Conservation (phyloP, 192 early-diverging fungal species). For the Coemansia sp. region DNA sequence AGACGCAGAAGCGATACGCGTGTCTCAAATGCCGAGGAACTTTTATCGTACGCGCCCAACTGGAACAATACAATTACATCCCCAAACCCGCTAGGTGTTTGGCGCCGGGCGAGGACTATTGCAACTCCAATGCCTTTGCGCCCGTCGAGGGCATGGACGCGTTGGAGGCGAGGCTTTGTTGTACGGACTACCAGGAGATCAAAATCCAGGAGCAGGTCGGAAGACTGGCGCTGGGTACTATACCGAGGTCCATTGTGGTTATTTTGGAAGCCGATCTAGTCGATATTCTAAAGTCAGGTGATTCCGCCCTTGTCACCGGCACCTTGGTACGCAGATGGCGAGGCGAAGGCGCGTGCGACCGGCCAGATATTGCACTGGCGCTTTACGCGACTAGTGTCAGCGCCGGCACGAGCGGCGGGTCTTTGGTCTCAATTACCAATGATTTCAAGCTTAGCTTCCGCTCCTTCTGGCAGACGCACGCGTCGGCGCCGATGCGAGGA, state of each 20-base stretch:
- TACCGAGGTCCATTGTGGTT: slow-evolving; percentile 62
- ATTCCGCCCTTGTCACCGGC: slow-evolving; percentile 64
- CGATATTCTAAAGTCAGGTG: slow-evolving; percentile 64
- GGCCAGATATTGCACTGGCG: slow-evolving; percentile 66
- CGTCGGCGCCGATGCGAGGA: slow-evolving; percentile 15
- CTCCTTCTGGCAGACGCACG: slow-evolving; percentile 60
- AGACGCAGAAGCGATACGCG: slow-evolving; percentile 57
- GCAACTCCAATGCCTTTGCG: slow-evolving; percentile 60
- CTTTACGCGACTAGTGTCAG: slow-evolving; percentile 65
- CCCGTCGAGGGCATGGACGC: slow-evolving; percentile 34
- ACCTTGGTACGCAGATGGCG: slow-evolving; percentile 65
- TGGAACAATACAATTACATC: slow-evolving; percentile 68
- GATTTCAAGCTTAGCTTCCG: slow-evolving; percentile 61
- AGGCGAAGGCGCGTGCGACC: slow-evolving; percentile 48
- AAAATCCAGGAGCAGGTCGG: slow-evolving; percentile 75
- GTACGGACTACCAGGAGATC: slow-evolving; percentile 80
- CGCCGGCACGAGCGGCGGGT: slow-evolving; percentile 53
- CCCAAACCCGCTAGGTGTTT: slow-evolving; percentile 59
- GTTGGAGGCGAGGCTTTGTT: slow-evolving; percentile 49
- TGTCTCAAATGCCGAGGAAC: slow-evolving; percentile 63
- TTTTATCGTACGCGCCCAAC: slow-evolving; percentile 62
- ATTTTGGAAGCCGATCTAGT: slow-evolving; percentile 65
- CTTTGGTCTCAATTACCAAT: slow-evolving; percentile 54
- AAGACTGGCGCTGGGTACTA: slow-evolving; percentile 66
- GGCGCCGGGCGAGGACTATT: slow-evolving; percentile 43